phyloP scores from a whole-genome alignment of 164 flowering plant species.

The Vitis labrusca region DNA sequence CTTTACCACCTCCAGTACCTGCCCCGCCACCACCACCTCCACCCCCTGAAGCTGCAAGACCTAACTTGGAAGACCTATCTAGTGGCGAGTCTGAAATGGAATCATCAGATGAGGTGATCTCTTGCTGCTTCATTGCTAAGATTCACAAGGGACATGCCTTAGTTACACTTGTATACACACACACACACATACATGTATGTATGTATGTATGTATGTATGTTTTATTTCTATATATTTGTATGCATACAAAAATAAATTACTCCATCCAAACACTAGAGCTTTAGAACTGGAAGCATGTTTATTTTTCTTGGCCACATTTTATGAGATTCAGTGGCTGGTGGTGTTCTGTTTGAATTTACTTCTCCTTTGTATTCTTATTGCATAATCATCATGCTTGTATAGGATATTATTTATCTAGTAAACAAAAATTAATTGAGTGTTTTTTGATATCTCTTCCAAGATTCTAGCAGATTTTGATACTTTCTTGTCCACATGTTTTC shows the following conservation, averaged over 20 bases:
- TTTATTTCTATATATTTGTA: conserved; percentile 1
- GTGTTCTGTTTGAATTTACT: no score
- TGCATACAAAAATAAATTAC: no score
- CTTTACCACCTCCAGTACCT: conserved; percentile 68
- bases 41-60: conserved; percentile 32
- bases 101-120: conserved; percentile 80
- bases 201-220: rapidly evolving
- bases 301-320: background rate
- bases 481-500: conserved; percentile 1
- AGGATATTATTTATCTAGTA: background rate
- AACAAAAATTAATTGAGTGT: no score
- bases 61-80: conserved; percentile 47
- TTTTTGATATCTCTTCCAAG: background rate
- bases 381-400: background rate
- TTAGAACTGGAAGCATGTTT: conserved; percentile 1
- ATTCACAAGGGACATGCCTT: no score
- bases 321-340: background rate
- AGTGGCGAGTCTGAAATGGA: conserved; percentile 93
- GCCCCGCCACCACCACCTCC: conserved; percentile 52
- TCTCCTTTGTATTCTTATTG: background rate
- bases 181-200: no score
- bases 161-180: no score
- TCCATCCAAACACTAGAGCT: background rate
- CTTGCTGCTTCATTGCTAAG: background rate
- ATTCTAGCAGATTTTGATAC: background rate